These are phyloP conservation scores for Plasmodium gallinaceum DNA, from an alignment of 169 alveolate species.

Conservation along the genomic window DNA sequence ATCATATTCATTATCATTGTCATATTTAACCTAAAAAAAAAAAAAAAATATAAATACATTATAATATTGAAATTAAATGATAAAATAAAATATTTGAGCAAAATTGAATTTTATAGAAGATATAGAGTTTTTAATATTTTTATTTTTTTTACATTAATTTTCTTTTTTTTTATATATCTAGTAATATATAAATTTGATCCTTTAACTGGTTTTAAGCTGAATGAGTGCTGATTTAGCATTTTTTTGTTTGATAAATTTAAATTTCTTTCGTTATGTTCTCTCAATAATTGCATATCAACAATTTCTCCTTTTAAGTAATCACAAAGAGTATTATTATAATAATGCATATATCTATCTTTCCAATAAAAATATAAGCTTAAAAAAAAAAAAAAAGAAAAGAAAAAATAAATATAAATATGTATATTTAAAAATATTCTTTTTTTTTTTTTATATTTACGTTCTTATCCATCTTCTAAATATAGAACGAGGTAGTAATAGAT, in stretches of 20 bases:
- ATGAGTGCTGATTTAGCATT: constrained; percentile 51
- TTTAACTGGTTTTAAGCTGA: constrained; percentile 39
- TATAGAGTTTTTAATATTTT: background rate
- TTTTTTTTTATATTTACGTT: constrained; percentile 15
- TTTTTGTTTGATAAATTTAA: constrained; percentile 36
- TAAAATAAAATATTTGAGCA: background rate
- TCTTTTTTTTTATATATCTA: constrained; percentile 38
- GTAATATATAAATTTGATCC: constrained; percentile 61
- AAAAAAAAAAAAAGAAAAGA: constrained; percentile 1
- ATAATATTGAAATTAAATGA: background rate
- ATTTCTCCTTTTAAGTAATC: constrained; percentile 68
- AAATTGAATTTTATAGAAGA: background rate
- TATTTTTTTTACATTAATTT: background rate
- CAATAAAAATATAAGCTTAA: constrained; percentile 46
- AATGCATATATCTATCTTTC: constrained; percentile 72
- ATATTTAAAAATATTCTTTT: background rate
- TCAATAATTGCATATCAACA: constrained; percentile 54
- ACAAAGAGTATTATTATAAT: constrained; percentile 60
- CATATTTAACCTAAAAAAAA: constrained; percentile 17
- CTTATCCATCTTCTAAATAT: constrained; percentile 64
- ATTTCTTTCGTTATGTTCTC: constrained; percentile 68
- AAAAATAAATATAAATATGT: background rate
- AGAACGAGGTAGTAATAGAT: constrained; percentile 57
- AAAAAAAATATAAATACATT: background rate
- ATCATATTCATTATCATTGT: constrained; percentile 39